Percentiles rank a stretch among this genome's conserved stretches.
Evolutionary conservation across 768 basidiomycete genomes (phyloP).

Genomic region (Lactifluus volemus): DNA sequence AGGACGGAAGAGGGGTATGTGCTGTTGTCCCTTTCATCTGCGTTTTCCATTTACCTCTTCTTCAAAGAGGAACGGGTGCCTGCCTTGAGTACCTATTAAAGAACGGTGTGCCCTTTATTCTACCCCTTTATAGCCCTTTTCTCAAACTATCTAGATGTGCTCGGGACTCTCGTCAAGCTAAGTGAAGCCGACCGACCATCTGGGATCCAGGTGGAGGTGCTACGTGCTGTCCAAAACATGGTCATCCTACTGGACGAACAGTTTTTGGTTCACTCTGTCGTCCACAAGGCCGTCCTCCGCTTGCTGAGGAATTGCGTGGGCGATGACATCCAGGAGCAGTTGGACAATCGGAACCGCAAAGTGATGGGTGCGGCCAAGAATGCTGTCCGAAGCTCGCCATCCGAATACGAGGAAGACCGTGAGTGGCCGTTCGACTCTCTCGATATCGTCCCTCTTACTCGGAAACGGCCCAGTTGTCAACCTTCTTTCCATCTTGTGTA

Average conservation of each 20-base stretch:
- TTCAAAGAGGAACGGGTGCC: slow-evolving; percentile 65
- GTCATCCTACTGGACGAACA: slow-evolving; percentile 87
- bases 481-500: slow-evolving; percentile 85
- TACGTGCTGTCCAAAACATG: slow-evolving; percentile 83
- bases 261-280: slow-evolving; percentile 85
- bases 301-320: slow-evolving; percentile 82
- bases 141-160: slow-evolving; percentile 47
- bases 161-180: slow-evolving; percentile 76
- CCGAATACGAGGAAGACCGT: slow-evolving; percentile 86
- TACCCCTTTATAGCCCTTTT: background rate
- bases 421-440: slow-evolving; percentile 27
- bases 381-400: slow-evolving; percentile 58
- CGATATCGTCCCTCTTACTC: slow-evolving; percentile 5
- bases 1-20: slow-evolving; percentile 82
- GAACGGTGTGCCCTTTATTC: slow-evolving; percentile 46
- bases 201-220: slow-evolving; percentile 87
- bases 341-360: slow-evolving; percentile 60
- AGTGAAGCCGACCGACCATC: slow-evolving; percentile 79
- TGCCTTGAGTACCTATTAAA: slow-evolving; percentile 90
- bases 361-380: slow-evolving; percentile 81
- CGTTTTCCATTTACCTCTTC: background rate
- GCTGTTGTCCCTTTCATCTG: background rate
- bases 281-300: slow-evolving; percentile 81
- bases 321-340: slow-evolving; percentile 83
- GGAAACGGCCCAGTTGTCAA: slow-evolving; percentile 59